These are phyloP conservation scores for Tylopilus sp. DNA, from an alignment of 768 basidiomycete species.

Conservation along the genomic window DNA sequence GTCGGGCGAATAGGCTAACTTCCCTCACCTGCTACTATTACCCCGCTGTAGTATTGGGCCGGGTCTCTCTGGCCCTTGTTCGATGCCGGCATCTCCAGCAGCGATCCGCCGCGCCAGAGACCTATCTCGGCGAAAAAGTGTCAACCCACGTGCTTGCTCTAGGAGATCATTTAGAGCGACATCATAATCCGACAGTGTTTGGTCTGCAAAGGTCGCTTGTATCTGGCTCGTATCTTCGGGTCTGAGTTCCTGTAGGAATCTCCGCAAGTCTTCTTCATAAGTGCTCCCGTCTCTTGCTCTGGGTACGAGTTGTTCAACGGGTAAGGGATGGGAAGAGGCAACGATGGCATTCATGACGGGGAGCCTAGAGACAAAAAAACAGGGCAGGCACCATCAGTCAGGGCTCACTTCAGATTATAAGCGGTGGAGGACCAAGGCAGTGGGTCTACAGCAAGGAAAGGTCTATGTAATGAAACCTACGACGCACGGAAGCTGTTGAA, in stretches of 20 bases:
- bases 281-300: slow-evolving; percentile 18
- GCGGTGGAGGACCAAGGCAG: no score
- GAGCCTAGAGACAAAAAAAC: slow-evolving; percentile 1
- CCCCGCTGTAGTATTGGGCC: neutral
- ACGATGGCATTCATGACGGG: slow-evolving; percentile 26
- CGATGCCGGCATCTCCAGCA: slow-evolving; percentile 4
- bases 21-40: slow-evolving; percentile 2
- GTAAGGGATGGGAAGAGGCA: slow-evolving; percentile 29
- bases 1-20: neutral
- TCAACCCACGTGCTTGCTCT: slow-evolving; percentile 20
- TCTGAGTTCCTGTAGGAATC: slow-evolving; percentile 17
- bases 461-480: no score
- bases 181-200: slow-evolving; percentile 22
- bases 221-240: slow-evolving; percentile 20
- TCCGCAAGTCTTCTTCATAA: slow-evolving; percentile 26
- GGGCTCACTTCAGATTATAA: no score
- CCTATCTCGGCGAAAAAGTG: slow-evolving; percentile 18
- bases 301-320: neutral
- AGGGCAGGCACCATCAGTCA: no score
- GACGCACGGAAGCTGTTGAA: no score
- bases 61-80: neutral
- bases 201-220: slow-evolving; percentile 5
- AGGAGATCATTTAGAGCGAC: slow-evolving; percentile 24
- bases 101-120: slow-evolving; percentile 20
- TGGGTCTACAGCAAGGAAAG: no score